Conservation (phyloP, 192 early-diverging fungal species). For the Mortierella hygrophila region DNA sequence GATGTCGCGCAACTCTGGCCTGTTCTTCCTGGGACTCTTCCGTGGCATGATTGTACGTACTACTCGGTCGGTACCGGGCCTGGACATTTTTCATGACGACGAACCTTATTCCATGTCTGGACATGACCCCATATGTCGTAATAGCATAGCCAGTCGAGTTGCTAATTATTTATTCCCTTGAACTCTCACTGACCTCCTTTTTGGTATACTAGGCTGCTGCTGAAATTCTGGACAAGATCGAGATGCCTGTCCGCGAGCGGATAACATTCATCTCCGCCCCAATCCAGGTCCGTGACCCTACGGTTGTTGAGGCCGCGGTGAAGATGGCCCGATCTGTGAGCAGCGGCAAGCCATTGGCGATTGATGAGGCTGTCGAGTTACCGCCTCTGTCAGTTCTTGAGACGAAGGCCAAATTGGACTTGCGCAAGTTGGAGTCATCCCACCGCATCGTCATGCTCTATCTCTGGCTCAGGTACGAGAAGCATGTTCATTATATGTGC, state of each 20-base stretch:
- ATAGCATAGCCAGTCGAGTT: neutral
- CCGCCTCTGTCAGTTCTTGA: slow-evolving; percentile 28
- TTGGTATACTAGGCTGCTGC: slow-evolving; percentile 14
- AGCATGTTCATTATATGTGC: neutral
- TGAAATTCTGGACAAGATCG: slow-evolving; percentile 30
- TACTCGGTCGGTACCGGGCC: neutral
- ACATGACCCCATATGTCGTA: neutral
- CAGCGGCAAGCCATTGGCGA: slow-evolving; percentile 39
- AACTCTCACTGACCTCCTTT: neutral
- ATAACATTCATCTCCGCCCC: slow-evolving; percentile 54
- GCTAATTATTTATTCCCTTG: slow-evolving; percentile 8
- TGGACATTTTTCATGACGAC: neutral
- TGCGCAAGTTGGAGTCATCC: slow-evolving; percentile 72
- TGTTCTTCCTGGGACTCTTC: slow-evolving; percentile 33
- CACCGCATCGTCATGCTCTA: slow-evolving; percentile 89
- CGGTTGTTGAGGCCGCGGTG: slow-evolving; percentile 18
- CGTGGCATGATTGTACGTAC: slow-evolving; percentile 46
- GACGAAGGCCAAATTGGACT: slow-evolving; percentile 16
- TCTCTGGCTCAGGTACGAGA: slow-evolving; percentile 83
- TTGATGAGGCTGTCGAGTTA: slow-evolving; percentile 68
- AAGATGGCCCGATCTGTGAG: slow-evolving; percentile 36
- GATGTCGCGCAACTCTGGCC: slow-evolving; percentile 36
- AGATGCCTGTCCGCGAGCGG: slow-evolving; percentile 33
- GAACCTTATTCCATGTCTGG: neutral
- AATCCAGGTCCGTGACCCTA: slow-evolving; percentile 39